Evolutionary conservation across 2,329 filamentous ascomycete species (phyloP), one percentile per base, ranked within the genome.

Genomic region (Rosellinia necatrix): DNA sequence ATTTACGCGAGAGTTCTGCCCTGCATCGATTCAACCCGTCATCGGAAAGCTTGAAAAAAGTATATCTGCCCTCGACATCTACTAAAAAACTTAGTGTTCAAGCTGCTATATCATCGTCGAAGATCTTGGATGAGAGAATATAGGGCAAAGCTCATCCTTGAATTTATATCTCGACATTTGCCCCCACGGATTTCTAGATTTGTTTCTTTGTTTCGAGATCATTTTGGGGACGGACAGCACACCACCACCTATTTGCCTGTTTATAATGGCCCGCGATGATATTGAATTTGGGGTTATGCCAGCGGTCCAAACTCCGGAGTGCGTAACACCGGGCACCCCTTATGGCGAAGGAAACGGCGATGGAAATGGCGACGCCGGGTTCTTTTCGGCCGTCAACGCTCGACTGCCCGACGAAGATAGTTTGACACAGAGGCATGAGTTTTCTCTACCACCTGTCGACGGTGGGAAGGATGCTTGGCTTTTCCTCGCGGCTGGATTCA

Each of bases 401-500:
- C 53, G 37, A 29, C 19, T 49, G 6, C 27, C 49, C 3, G 17
- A 54, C 13, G 52, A 53, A 46, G 49, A 46, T 7, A 42, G 53
- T 13, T 34, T 35, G 9, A 21, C 17, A 19, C 40, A 52, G 27
- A 53, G 54, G 29, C 58, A 61, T 4, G 56, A 61, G 34, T 59
- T 59, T 47, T 59, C 55, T 13, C 50, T 62, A 37, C 67, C 68
- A 3, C 67, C 68, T 5, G 67, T 68, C 7, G 68, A 70, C 24
- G 62, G 67, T 1, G 68, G 68, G 4, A 70, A 70, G 54, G 67
- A 70, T 29, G 68, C 68, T 7, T 69, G 65, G 64, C 66, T 81
- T 10, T 79, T 81, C 60, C 68, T 83, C 3, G 71, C 74, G 6
- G 79, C 76, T 0, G 78, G 76, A 34, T 83, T 81, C 61, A 66